Base-by-base conservation (phyloP, 1,284 basidiomycete species). In the Xanthoconium separans region DNA sequence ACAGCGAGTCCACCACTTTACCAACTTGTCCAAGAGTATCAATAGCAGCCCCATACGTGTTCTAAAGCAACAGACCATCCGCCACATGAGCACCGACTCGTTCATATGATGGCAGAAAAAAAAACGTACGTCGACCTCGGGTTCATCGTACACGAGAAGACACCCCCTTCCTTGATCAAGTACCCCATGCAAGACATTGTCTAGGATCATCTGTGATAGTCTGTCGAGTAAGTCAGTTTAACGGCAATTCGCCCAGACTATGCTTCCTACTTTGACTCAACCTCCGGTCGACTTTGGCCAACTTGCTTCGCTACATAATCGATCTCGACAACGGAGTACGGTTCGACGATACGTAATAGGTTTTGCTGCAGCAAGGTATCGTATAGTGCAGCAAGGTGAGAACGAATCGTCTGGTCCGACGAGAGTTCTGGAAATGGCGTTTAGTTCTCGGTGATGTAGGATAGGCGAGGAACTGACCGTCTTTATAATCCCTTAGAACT, bases 361-460 rank as follows among this genome's bases (percentile, higher is more conserved):
- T 99, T 98, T 71, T 98, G 95, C 71, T 98, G 93, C 13, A 98
- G 82, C 3, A 98, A 78, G 2, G 94, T 97, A 70, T 98, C 96
- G 73, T 97, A 99, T 31, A 99, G 75, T 10, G 92, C 87, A 0
- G 93, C 85, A 16, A 99, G 85, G 68, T 98, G 96, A 18, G 93
- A 93, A 49, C 93, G 87, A 68, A 98, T 96, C 6, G 96, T 95
- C 1, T 90, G 89, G 71, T 98, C 95, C 42, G 91, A 90, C 22
- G 94, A 94, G 11, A 98, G 82, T 67, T 98, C 94, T 94, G 62
- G n/a, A 33, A 20, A 45, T 12, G n/a, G 33, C 1, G 10, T 15
- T 49, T 47, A 3, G 22, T 43, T 24, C n/a, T 31, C 10, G 2
- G 34, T 11, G 6, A 16, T 4, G 12, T 10, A 31, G 11, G 8